Conservation (phyloP, 257 asterid genomes). For the Solanum infundibuliforme region DNA sequence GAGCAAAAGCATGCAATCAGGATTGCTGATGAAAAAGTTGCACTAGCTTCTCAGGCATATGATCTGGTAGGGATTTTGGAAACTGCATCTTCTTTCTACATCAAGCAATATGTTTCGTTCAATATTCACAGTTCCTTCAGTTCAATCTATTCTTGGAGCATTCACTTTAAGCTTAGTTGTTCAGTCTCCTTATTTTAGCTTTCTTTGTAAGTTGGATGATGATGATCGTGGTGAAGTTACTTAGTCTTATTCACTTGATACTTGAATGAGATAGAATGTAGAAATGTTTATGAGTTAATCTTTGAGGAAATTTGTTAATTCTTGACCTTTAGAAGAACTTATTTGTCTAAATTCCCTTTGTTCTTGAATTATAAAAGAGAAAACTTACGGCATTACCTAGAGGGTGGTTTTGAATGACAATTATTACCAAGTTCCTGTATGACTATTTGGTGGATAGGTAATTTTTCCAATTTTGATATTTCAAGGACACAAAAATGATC, state of each 20-base stretch:
- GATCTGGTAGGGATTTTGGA: constrained; percentile 55
- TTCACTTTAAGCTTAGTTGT: not conserved
- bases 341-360: not conserved
- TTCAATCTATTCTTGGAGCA: not conserved
- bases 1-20: constrained; percentile 95
- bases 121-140: not conserved
- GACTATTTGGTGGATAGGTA: not conserved
- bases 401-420: not conserved
- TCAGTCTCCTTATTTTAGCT: not conserved
- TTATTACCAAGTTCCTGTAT: not conserved
- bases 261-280: not conserved
- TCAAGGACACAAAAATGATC: not conserved
- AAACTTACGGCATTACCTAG: not conserved
- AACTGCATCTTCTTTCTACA: not conserved
- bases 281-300: not conserved
- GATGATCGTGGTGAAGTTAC: not conserved
- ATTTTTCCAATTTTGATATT: not conserved
- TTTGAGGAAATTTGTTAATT: not conserved
- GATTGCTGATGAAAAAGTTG: constrained; percentile 96
- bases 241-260: not conserved
- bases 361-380: not conserved
- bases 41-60: constrained; percentile 80
- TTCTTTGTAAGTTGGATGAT: not conserved
- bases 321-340: not conserved
- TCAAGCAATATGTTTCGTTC: not conserved